phyloP scores from a whole-genome alignment of 2,329 filamentous ascomycete species.

The Neocatenulostroma microsporum region DNA sequence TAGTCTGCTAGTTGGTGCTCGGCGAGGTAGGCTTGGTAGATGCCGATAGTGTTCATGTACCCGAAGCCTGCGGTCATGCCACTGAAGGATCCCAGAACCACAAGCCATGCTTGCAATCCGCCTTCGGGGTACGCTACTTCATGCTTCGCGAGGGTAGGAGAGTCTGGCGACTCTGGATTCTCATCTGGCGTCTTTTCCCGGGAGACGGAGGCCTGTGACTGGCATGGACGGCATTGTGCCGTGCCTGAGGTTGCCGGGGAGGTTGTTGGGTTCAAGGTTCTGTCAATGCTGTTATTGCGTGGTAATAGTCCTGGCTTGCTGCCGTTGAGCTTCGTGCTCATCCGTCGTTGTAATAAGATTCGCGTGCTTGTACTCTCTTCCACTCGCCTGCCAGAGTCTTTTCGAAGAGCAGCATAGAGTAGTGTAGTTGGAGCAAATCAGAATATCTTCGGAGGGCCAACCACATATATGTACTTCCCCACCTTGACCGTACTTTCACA shows the following conservation, averaged over 20 bases:
- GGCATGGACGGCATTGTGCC: conserved; percentile 28
- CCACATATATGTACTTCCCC: too few relatives aligned
- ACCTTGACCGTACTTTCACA: too few relatives aligned
- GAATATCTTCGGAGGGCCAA: too few relatives aligned
- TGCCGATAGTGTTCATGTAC: conserved; percentile 70
- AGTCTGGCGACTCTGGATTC: conserved; percentile 8
- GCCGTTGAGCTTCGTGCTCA: conserved; percentile 31
- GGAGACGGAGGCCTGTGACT: conserved; percentile 29
- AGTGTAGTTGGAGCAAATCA: too few relatives aligned
- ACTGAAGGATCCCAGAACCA: conserved; percentile 78
- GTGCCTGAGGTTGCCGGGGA: conserved; percentile 20
- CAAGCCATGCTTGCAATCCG: conserved; percentile 70
- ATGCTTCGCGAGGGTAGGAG: conserved; percentile 11
- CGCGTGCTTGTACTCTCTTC: too few relatives aligned
- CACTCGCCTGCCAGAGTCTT: too few relatives aligned
- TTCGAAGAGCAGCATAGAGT: too few relatives aligned
- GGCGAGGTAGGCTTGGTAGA: conserved; percentile 71
- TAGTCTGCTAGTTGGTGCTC: conserved; percentile 65
- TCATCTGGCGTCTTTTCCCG: conserved; percentile 16
- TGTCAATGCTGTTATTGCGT: conserved; percentile 18
- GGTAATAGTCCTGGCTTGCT: conserved; percentile 38
- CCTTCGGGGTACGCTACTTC: conserved; percentile 66
- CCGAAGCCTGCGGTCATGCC: conserved; percentile 69
- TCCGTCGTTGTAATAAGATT: conserved; percentile 12
- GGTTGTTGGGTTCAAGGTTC: conserved; percentile 15